phyloP scores from a whole-genome alignment of 208 protist genomes.

The Trypanosoma melophagium region DNA sequence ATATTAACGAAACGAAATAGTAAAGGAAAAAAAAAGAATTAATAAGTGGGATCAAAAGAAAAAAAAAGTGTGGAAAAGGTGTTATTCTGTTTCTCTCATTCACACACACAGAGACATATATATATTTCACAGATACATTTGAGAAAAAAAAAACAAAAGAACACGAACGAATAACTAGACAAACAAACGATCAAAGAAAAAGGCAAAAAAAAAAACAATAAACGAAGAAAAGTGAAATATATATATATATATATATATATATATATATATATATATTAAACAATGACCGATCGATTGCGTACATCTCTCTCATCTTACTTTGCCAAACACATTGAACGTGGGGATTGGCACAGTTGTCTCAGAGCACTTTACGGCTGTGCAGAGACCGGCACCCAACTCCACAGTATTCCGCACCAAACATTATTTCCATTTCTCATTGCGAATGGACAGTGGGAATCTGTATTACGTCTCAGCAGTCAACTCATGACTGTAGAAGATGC shows the following conservation, averaged over 20 bases:
- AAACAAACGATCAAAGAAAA: too few relatives aligned
- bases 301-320: slow-evolving; percentile 30
- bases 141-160: too few relatives aligned
- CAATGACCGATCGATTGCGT: slow-evolving; percentile 27
- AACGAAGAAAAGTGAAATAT: too few relatives aligned
- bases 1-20: neutral
- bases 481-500: slow-evolving; percentile 2
- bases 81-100: too few relatives aligned
- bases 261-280: neutral
- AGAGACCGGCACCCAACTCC: slow-evolving; percentile 21
- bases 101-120: too few relatives aligned
- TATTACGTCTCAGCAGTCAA: slow-evolving; percentile 24
- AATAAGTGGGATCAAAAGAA: neutral
- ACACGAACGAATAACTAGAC: too few relatives aligned
- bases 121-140: too few relatives aligned
- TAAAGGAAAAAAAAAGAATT: slow-evolving; percentile 5
- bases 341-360: slow-evolving; percentile 37
- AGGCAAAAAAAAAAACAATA: too few relatives aligned
- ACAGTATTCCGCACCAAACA: slow-evolving; percentile 24
- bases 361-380: slow-evolving; percentile 29
- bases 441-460: slow-evolving; percentile 43
- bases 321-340: slow-evolving; percentile 23
- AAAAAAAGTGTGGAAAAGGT: neutral
- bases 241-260: neutral
- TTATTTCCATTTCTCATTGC: slow-evolving; percentile 38